These are phyloP conservation scores for Geosmithia morbida DNA, from an alignment of 2,329 filamentous ascomycete species.

Conservation along the genomic window DNA sequence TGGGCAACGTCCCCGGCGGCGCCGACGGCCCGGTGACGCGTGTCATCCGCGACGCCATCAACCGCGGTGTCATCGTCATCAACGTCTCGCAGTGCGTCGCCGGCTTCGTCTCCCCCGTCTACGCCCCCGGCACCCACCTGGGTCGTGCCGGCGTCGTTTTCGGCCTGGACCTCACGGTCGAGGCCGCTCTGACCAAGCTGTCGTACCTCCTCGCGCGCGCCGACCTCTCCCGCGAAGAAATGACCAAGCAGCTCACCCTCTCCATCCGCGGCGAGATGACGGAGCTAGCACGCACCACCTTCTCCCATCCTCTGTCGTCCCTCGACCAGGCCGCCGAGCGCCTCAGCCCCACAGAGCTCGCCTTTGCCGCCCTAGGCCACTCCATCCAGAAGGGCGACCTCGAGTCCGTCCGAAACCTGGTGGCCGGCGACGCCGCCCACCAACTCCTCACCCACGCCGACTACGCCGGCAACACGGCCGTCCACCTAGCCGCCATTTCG, in stretches of 20 bases:
- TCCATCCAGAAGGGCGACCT: constrained; percentile 62
- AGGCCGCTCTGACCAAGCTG: constrained; percentile 82
- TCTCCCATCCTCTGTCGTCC: constrained; percentile 55
- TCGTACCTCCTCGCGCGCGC: constrained; percentile 67
- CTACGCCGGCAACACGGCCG: constrained; percentile 66
- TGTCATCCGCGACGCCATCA: constrained; percentile 63
- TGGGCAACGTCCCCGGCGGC: constrained; percentile 79
- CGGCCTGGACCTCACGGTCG: constrained; percentile 76
- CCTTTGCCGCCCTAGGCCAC: constrained; percentile 67
- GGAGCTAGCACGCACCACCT: constrained; percentile 56
- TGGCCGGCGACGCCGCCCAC: constrained; percentile 43
- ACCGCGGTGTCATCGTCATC: constrained; percentile 71
- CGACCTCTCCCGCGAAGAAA: constrained; percentile 44
- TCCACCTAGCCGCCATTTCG: constrained; percentile 42
- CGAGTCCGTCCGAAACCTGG: constrained; percentile 48
- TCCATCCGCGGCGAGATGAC: constrained; percentile 79
- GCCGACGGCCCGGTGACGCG: constrained; percentile 65
- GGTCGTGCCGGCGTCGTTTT: constrained; percentile 78
- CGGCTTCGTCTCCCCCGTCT: constrained; percentile 64
- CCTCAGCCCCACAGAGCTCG: constrained; percentile 38
- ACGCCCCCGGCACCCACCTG: constrained; percentile 62
- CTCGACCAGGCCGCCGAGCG: constrained; percentile 25
- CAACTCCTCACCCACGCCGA: constrained; percentile 61
- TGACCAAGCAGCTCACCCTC: constrained; percentile 56
- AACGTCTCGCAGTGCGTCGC: constrained; percentile 83